Base-by-base conservation (phyloP, 75 land plant genomes). In the Sequoiadendron giganteum region DNA sequence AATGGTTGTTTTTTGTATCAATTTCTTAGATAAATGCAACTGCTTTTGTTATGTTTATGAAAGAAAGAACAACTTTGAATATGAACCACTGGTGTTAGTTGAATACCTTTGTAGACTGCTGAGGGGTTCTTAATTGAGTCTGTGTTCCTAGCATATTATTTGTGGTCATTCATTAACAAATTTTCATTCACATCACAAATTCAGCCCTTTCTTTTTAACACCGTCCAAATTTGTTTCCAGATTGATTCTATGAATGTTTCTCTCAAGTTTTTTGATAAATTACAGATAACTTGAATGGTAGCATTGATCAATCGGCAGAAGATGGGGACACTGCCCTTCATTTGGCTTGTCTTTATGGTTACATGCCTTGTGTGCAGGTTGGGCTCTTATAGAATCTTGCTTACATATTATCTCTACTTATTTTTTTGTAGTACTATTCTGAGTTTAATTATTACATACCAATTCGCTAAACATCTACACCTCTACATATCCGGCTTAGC, bases 321-420 rank as follows among this genome's bases (percentile, higher is more conserved):
- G 99, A 97, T 89, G 97, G 96, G 5, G 99, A 95, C 72, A 93
- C 95, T 79, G 94, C 93, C 56, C 94, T 97, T 85, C 99, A 97
- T 76, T 88, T 97, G 48, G 70, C 94, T 48, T 97, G 99, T 68
- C 94, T 95, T 10, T 95, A 95, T 90, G 97, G 99, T 86, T 87
- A 92, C 92, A 75, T 89, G 25, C 79, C 95, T 56, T 97, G 99
- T 88, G 99, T 94, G 85, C 95, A 95, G 95, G 97, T 97, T 83
- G 54, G 84, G 25, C 48, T n/a, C 32, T 43, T 3, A 13, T 82
- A 28, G 14, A 72, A 52, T 48, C 49, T 19, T 39, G 30, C 25
- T 25, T 86, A 75, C 32, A 86, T 34, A 34, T 38, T 47, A 78
- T 25, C n/a, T 72, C 28, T 72, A 61, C 14, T 75, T 15, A 3